These are phyloP conservation scores for Xerocomellus intermedius DNA, from an alignment of 768 basidiomycete genomes.

Conservation along the genomic window DNA sequence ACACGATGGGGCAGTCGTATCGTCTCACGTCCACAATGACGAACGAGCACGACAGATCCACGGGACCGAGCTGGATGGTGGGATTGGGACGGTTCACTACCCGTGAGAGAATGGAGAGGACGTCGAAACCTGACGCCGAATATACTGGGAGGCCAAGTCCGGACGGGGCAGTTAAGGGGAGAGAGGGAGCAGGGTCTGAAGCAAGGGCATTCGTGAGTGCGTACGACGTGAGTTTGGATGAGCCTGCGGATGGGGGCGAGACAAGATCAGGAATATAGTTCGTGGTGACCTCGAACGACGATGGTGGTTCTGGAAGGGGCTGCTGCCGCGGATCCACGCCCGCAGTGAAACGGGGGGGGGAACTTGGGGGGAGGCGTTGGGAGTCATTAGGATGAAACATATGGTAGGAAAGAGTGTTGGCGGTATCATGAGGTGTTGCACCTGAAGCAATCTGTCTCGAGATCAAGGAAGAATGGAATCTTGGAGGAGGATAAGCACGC, in stretches of 20 bases:
- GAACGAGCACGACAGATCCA: conserved; percentile 92
- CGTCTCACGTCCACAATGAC: conserved; percentile 82
- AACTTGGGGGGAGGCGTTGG: background rate
- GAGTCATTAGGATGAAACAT: background rate
- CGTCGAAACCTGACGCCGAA: conserved; percentile 88
- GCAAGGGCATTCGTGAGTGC: background rate
- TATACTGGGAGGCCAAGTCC: conserved; percentile 61
- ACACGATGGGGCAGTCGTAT: conserved; percentile 85
- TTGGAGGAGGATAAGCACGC: conserved; percentile 16
- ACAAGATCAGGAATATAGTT: conserved; percentile 6
- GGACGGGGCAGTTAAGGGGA: conserved; percentile 30
- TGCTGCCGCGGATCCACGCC: conserved; percentile 7
- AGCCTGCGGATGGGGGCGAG: background rate
- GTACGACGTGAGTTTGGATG: conserved; percentile 8
- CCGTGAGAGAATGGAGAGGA: conserved; percentile 76
- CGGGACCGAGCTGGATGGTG: conserved; percentile 77
- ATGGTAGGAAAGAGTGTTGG: background rate
- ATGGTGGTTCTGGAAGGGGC: conserved; percentile 1
- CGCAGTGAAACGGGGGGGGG: background rate
- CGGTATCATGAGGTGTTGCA: background rate
- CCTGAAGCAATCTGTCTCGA: conserved; percentile 14
- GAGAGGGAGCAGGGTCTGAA: background rate
- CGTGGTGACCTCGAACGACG: conserved; percentile 1
- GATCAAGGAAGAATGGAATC: conserved; percentile 22
- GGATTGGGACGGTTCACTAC: conserved; percentile 75